Percentiles rank a stretch among this genome's conserved stretches.
phyloP scores from a whole-genome alignment of 441 rosid species.

The Capsella rubella region DNA sequence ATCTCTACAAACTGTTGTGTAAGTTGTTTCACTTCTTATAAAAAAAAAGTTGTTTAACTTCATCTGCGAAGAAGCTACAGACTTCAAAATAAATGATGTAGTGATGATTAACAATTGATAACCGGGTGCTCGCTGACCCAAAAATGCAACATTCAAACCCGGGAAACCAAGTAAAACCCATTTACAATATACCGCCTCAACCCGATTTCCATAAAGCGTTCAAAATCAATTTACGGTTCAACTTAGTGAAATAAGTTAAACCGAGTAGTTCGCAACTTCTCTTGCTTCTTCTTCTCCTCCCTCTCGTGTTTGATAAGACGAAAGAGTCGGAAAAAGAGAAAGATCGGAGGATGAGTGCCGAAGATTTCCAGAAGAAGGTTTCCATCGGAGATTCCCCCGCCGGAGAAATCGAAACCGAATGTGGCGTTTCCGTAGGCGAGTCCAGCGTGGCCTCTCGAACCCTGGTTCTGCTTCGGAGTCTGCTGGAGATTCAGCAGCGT shows the following conservation, averaged over 20 bases:
- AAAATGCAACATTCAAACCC: background rate
- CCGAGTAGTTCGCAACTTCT: background rate
- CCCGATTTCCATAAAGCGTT: background rate
- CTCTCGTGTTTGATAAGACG: conserved; percentile 26
- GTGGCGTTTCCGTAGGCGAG: background rate
- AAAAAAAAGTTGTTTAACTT: no score
- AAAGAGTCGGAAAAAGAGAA: background rate
- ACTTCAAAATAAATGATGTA: no score
- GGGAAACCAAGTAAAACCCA: background rate
- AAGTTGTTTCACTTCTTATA: no score
- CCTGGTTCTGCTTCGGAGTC: conserved; percentile 61
- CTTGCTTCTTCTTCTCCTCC: background rate
- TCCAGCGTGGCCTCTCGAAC: conserved; percentile 42
- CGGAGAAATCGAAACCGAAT: conserved; percentile 21
- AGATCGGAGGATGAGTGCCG: conserved; percentile 50
- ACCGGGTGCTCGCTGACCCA: no score
- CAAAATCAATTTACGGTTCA: conserved; percentile 15
- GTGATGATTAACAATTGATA: no score
- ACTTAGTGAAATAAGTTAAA: background rate
- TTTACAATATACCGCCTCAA: background rate
- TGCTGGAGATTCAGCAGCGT: conserved; percentile 79
- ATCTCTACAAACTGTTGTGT: no score
- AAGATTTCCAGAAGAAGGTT: conserved; percentile 81
- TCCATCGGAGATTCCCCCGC: conserved; percentile 55
- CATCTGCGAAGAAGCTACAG: no score